Base-by-base conservation (phyloP, 345 rosid species). In the Hypericum androsaemum region DNA sequence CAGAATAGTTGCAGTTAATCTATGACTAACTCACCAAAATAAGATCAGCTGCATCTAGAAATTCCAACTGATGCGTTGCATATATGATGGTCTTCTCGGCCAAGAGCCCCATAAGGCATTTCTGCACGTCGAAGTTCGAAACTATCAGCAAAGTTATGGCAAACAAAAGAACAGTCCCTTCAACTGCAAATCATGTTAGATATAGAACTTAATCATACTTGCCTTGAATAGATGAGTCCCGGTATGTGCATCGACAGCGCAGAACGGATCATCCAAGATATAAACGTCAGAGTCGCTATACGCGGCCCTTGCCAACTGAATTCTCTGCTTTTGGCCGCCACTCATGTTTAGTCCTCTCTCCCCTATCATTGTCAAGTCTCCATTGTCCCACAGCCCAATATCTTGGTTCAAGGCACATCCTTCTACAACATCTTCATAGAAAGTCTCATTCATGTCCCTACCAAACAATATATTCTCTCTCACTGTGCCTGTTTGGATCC, bases 291-390 rank as follows among this genome's bases (percentile, higher is more conserved):
- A 77, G 43, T 73, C 45, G 32, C 77, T 80, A 46, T 77, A 87
- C 1, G 75, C 72, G 57, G 96, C 94, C 49, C 96, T 78, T 7
- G 96, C 94, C 28, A 80, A 71, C 55, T 87, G 94, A 71, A 87
- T 63, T 57, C 88, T 67, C 55, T 84, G 96, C 77, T 84, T 87
- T 64, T 87, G 94, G 43, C 96, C 96, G 7, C 97, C 97, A 42
- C 97, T 88, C 38, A 89, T 66, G 69, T 86, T 89, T 47, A 80
- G 69, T 49, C 97, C 95, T 70, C 89, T 80, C 71, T 89, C 94
- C 16, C 97, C 97, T 17, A 86, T 72, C 22, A 75, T 68, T 12
- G 77, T 79, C 67, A 71, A 63, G 67, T 89, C 97, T 37, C 77
- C 77, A 49, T 69, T 57, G 15, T 52, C 66, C 78, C 78, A 74